Evolutionary conservation across 768 basidiomycete genomes (phyloP), one percentile per base, ranked within the genome.

Genomic region (Suillus variegatus): DNA sequence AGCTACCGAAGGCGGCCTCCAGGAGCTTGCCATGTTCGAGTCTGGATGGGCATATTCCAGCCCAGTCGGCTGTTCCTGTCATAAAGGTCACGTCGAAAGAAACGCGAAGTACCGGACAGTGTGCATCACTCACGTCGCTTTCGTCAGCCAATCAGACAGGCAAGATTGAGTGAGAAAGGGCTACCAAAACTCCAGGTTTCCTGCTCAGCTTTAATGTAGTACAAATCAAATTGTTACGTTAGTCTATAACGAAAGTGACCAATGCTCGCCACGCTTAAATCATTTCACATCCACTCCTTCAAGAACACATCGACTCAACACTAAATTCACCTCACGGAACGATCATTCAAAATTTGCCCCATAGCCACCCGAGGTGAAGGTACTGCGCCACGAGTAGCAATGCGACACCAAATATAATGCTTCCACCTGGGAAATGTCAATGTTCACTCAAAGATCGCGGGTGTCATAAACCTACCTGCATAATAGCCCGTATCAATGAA

Each of bases 371-470:
- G 18, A 85, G 72, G 44, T 81, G 75, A 44, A 86, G 68, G 44
- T 80, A 69, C 13, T 82, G 77, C 12, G 82, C 76, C 44, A 77
- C 60, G 20, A 82, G 36, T 73, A 86, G 73, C 66, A 85, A 63
- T 22, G 72, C 60, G 20, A 81, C 80, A 1, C 83, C 77, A 14
- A 84, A 66, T 36, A 86, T 54, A 43, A 85, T 72, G 47, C 75
- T 73, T 32, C 77, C 75, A 6, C 83, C 82, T 75, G 54, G 51
- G 61, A 44, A 43, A 62, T 28, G n/a, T 22, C 35, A 28, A 36
- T 49, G 4, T 22, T 52, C 22, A 54, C 16, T 28, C 38, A 46
- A 51, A 13, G 49, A 25, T 32, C 54, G 1, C 40, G 14, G 47
- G 43, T 25, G 25, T 20, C 41, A 49, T 43, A 52, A 22, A 63